phyloP scores from a whole-genome alignment of 2,329 filamentous ascomycete species.

The Chrysoporthe puriensis region DNA sequence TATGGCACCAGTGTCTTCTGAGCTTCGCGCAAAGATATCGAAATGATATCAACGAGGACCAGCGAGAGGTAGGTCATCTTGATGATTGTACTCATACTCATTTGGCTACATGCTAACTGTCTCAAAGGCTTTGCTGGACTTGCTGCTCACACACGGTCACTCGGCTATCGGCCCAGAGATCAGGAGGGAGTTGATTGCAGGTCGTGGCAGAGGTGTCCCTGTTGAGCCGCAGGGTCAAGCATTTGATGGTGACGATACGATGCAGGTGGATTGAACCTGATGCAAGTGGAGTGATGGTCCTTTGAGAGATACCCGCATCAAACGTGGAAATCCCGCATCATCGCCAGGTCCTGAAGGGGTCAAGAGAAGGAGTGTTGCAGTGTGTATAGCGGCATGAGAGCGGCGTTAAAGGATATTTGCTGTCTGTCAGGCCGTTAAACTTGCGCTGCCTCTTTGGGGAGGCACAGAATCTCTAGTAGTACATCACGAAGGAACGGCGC shows the following conservation, averaged over 20 bases:
- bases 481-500: no score
- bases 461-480: no score
- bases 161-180: constrained; percentile 89
- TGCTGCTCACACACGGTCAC: constrained; percentile 84
- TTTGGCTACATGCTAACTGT: constrained; percentile 23
- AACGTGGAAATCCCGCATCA: neutral
- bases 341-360: neutral
- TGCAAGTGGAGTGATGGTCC: constrained; percentile 25
- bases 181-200: constrained; percentile 83
- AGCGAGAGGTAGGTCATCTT: constrained; percentile 56
- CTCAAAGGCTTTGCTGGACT: constrained; percentile 74
- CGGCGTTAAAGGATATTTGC: neutral
- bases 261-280: constrained; percentile 65
- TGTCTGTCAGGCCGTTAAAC: neutral
- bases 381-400: neutral
- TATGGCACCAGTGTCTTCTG: constrained; percentile 94
- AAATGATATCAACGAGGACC: constrained; percentile 95
- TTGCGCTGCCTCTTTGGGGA: neutral
- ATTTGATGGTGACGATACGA: constrained; percentile 85
- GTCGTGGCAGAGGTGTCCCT: constrained; percentile 79
- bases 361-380: neutral
- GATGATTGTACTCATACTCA: neutral
- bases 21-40: constrained; percentile 93
- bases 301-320: constrained; percentile 19
- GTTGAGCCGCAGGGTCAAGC: constrained; percentile 59